These are phyloP conservation scores for Parachlorella kessleri DNA, from an alignment of 139 green algal species.

Conservation along the genomic window DNA sequence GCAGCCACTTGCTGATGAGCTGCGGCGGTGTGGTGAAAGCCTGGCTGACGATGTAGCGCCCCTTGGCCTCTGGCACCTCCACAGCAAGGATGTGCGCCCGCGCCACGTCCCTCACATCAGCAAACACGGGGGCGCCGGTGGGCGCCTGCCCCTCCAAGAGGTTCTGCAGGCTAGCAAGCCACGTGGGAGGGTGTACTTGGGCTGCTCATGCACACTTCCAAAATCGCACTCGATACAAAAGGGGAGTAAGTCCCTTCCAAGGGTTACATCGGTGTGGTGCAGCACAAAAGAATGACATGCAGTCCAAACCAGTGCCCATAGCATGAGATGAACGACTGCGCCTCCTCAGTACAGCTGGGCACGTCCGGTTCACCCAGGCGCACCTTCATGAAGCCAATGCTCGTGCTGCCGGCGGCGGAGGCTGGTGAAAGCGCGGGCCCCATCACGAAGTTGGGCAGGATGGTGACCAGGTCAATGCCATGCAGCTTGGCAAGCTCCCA, in stretches of 20 bases:
- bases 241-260: no score
- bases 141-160: conserved; percentile 30
- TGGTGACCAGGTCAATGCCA: conserved; percentile 66
- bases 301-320: no score
- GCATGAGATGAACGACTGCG: no score
- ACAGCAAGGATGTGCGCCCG: conserved; percentile 51
- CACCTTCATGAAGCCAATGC: conserved; percentile 50
- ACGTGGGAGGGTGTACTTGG: no score
- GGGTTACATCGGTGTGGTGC: no score
- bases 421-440: conserved; percentile 49
- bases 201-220: no score
- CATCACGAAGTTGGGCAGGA: conserved; percentile 78
- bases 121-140: conserved; percentile 31
- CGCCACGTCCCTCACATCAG: conserved; percentile 60
- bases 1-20: conserved; percentile 20
- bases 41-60: conserved; percentile 53
- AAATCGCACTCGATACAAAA: no score
- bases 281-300: no score
- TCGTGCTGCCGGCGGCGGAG: conserved; percentile 18
- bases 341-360: no score
- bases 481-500: conserved; percentile 60
- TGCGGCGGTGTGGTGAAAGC: conserved; percentile 7
- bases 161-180: no score
- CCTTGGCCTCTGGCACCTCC: conserved; percentile 27
- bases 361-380: no score